Evolutionary conservation across 768 basidiomycete genomes (phyloP), one percentile per base, ranked within the genome.

Genomic region (Macrocybe gigantea): DNA sequence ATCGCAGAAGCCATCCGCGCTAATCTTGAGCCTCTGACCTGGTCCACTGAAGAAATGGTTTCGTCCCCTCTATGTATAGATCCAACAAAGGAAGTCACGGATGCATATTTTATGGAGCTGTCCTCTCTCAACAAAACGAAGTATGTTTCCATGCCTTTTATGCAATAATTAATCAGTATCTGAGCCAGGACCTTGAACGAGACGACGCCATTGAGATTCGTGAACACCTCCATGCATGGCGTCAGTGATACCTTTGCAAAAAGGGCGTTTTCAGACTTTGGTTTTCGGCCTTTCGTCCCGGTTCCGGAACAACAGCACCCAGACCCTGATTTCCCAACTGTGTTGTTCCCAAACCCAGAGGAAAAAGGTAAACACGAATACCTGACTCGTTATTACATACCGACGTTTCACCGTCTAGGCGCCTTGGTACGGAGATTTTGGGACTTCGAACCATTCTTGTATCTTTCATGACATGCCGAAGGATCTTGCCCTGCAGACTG

Each of bases 211-310:
- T 49, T 83, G 51, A 78, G 72, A 54, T 89, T 93, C 54, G 85
- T 90, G 13, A 90, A 91, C 59, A 94, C 93, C 0, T 86, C 91
- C 0, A 84, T 94, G 86, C 92, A 94, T 56, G 92, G 92, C 0
- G 92, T 94, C 45, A 82, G 89, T 54, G 76, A 92, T 60, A 64
- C 70, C 5, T 85, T 85, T 55, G 72, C 80, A 36, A 64, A 62
- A 6, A 61, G 69, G 43, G 84, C 80, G 0, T 85, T 93, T 50
- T 64, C 70, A 35, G 51, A 64, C 3, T 82, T 79, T 49, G 82
- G 82, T 5, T 81, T 90, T 50, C 56, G 71, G 12, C 72, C 77
- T 1, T 83, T 77, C 60, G 69, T 74, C 7, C 75, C 82, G 1
- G 86, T 92, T 8, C 57, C 60, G 44, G 75, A 81, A 52, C 92